Percentiles rank a stretch among this genome's conserved stretches.
phyloP scores from a whole-genome alignment of 1,284 basidiomycete genomes.

The Apiotrichum veenhuisii region DNA sequence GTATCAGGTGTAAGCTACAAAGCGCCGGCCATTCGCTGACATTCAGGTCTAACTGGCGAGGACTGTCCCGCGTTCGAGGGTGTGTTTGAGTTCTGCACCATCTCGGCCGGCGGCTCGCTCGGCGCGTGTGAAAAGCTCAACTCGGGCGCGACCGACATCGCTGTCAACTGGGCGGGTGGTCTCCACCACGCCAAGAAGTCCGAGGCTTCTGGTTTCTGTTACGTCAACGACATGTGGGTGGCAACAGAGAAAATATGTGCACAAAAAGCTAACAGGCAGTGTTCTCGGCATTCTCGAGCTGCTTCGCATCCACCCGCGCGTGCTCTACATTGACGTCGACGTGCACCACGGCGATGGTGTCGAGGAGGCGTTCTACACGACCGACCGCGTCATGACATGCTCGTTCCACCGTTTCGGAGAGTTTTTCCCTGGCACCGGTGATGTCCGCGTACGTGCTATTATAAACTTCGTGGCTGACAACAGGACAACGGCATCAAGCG shows the following conservation, averaged over 20 bases:
- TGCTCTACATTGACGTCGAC: constrained; percentile 97
- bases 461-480: not conserved
- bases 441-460: constrained; percentile 54
- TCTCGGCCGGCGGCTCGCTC: constrained; percentile 91
- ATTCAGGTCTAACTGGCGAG: constrained; percentile 76
- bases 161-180: constrained; percentile 97
- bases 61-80: constrained; percentile 97
- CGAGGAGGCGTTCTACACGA: constrained; percentile 97
- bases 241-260: not conserved
- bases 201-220: constrained; percentile 95
- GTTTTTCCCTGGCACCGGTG: constrained; percentile 93
- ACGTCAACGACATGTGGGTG: constrained; percentile 68
- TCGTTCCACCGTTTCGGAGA: constrained; percentile 96
- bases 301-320: constrained; percentile 68
- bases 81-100: constrained; percentile 93
- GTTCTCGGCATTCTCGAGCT: constrained; percentile 86
- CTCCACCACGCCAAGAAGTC: constrained; percentile 97
- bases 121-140: constrained; percentile 77
- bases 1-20: constrained; percentile 68
- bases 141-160: constrained; percentile 80
- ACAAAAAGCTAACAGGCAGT: constrained; percentile 54
- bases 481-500: constrained; percentile 78
- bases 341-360: constrained; percentile 98
- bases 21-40: not conserved
- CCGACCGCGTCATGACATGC: constrained; percentile 92